Evolutionary conservation across 2,329 filamentous ascomycete genomes (phyloP).

Genomic region (Emergomyces africanus): DNA sequence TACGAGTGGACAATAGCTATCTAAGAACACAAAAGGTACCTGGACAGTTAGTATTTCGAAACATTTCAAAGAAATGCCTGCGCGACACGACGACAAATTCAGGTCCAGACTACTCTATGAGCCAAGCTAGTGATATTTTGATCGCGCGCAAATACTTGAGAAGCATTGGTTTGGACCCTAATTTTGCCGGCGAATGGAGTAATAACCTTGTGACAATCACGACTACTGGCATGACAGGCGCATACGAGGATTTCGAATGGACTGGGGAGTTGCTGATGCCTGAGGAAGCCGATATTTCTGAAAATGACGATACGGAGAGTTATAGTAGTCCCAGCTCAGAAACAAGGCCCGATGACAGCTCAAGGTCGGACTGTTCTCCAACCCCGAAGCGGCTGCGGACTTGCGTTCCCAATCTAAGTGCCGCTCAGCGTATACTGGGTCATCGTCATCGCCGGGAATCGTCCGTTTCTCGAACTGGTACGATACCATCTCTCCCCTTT

Average conservation of each 20-base stretch:
- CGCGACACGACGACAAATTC: conserved; percentile 6
- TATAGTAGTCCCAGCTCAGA: background rate
- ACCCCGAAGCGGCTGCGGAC: background rate
- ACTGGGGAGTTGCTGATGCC: background rate
- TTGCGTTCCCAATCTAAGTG: conserved; percentile 2
- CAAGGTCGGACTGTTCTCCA: background rate
- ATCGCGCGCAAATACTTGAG: conserved; percentile 20
- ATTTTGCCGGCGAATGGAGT: conserved; percentile 23
- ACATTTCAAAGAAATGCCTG: conserved; percentile 12
- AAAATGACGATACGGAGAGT: background rate
- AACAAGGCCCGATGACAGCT: background rate
- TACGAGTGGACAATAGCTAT: conserved; percentile 22
- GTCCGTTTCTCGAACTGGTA: background rate
- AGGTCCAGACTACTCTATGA: conserved; percentile 18
- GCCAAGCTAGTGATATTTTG: conserved; percentile 18
- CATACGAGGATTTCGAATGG: conserved; percentile 10
- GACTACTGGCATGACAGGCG: background rate
- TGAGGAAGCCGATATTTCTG: background rate
- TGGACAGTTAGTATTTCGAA: conserved; percentile 18
- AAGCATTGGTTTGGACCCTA: conserved; percentile 17
- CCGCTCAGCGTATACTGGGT: conserved; percentile 6
- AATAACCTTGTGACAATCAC: conserved; percentile 14
- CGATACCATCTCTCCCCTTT: background rate
- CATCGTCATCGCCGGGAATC: conserved; percentile 4
- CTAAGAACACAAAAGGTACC: conserved; percentile 14